These are phyloP conservation scores for Aspergillus conjunctus DNA, from an alignment of 495 filamentous ascomycete genomes.

Conservation along the genomic window DNA sequence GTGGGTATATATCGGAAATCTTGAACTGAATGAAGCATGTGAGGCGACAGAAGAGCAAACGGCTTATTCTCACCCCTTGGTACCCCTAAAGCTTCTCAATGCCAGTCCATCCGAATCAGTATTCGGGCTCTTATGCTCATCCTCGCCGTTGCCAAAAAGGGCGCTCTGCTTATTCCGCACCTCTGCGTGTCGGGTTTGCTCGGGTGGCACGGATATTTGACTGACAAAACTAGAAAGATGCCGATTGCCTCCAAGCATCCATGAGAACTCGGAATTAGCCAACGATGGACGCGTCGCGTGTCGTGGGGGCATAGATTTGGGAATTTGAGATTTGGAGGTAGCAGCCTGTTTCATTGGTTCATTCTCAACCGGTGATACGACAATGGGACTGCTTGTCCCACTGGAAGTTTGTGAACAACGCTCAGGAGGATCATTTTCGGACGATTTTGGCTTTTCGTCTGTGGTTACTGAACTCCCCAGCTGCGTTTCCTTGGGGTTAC, in stretches of 20 bases:
- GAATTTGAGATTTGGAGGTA: conserved; percentile 11
- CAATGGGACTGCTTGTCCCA: conserved; percentile 6
- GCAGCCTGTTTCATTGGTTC: conserved; percentile 4
- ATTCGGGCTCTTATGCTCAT: conserved; percentile 31
- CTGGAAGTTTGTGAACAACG: conserved; percentile 10
- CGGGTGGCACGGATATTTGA: conserved; percentile 49
- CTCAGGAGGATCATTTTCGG: conserved; percentile 10
- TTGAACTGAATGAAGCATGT: neutral
- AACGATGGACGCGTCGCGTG: conserved; percentile 41
- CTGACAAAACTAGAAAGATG: conserved; percentile 53
- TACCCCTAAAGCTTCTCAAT: conserved; percentile 60
- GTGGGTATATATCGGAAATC: conserved; percentile 13
- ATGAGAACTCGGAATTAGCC: conserved; percentile 86
- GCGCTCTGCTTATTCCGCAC: conserved; percentile 35
- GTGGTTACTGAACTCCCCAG: neutral
- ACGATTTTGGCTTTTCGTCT: conserved; percentile 3
- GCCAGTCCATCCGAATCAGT: conserved; percentile 47
- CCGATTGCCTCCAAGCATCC: conserved; percentile 79
- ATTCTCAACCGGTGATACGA: conserved; percentile 18
- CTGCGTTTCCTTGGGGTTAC: conserved; percentile 9
- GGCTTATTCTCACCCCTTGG: conserved; percentile 49
- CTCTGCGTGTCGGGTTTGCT: conserved; percentile 45
- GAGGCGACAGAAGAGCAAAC: neutral
- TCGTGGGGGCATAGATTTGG: conserved; percentile 19
- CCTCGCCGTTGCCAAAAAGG: conserved; percentile 45